These are phyloP conservation scores for Heimioporus sp. DNA, from an alignment of 768 basidiomycete species.

Conservation along the genomic window DNA sequence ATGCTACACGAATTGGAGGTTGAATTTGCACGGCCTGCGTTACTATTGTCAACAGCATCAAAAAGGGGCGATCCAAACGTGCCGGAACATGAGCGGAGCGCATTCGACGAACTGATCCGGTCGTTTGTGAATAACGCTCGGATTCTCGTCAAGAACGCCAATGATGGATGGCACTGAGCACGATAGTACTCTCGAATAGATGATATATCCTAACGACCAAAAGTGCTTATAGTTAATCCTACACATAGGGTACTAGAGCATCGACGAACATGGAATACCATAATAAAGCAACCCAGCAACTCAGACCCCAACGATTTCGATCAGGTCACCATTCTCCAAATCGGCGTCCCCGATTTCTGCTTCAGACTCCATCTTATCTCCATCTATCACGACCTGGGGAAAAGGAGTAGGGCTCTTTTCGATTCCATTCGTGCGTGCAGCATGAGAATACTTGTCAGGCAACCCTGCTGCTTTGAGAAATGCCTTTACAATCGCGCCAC, in stretches of 20 bases:
- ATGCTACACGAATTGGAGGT: conserved; percentile 86
- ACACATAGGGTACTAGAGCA: conserved; percentile 5
- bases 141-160: conserved; percentile 80
- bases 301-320: conserved; percentile 67
- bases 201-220: not conserved
- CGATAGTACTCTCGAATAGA: no score
- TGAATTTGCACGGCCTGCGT: conserved; percentile 72
- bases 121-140: conserved; percentile 93
- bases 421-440: conserved; percentile 15
- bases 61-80: conserved; percentile 61
- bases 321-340: conserved; percentile 76
- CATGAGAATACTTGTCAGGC: conserved; percentile 47
- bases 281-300: not conserved
- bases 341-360: conserved; percentile 64
- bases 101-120: conserved; percentile 89
- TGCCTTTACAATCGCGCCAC: conserved; percentile 70
- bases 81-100: conserved; percentile 62
- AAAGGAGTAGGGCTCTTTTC: conserved; percentile 22
- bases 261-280: conserved; percentile 13
- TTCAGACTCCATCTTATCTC: conserved; percentile 62
- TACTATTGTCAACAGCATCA: conserved; percentile 68
- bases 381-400: conserved; percentile 58
- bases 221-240: not conserved
- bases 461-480: conserved; percentile 70
- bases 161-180: conserved; percentile 42